Evolutionary conservation across 495 filamentous ascomycete genomes (phyloP), one percentile per base, ranked within the genome.

Genomic region (Tuber indicum): DNA sequence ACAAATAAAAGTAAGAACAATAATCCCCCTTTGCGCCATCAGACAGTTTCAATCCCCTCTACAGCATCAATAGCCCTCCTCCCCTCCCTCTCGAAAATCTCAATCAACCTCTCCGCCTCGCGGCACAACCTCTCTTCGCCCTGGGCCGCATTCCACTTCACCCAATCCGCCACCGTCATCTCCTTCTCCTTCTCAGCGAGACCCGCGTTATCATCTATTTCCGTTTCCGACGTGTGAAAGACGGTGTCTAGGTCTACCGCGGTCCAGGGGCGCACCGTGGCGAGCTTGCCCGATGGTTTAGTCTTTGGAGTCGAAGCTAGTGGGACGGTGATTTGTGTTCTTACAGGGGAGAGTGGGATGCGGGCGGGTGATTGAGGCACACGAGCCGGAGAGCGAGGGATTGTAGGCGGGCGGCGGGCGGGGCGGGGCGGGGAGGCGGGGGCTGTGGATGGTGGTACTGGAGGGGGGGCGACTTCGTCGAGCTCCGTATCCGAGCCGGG

Each of bases 131-230:
- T 90, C 82, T 92, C 89, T 85, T 97, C 94, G 1, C 91, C 93
- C 78, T 89, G 86, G 79, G 88, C 88, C 7, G 95, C 94, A 82
- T 94, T 95, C 85, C 88, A 89, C 74, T 88, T 86, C 70, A 99
- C 91, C 96, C 96, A 99, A 84, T 97, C 91, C 83, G 96, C 92
- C 3, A 98, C 93, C 0, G 90, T 93, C 93, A 99, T 94, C 58
- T 88, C 88, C 86, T 91, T 93, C 86, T 98, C 95, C 0, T 90
- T 90, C 77, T 87, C 91, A 1, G 89, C 91, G 77, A 99, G 84
- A 44, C 86, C 85, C 71, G 88, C 86, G 79, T 91, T 91, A 62
- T 90, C 89, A 72, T 89, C 86, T 43, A 88, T 87, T 21, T 86
- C 86, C n/a, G 79, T 66, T 46, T 84, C 81, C 78, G 84, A 84